phyloP scores from a whole-genome alignment of 495 filamentous ascomycete species.

The Aspergillus steynii region DNA sequence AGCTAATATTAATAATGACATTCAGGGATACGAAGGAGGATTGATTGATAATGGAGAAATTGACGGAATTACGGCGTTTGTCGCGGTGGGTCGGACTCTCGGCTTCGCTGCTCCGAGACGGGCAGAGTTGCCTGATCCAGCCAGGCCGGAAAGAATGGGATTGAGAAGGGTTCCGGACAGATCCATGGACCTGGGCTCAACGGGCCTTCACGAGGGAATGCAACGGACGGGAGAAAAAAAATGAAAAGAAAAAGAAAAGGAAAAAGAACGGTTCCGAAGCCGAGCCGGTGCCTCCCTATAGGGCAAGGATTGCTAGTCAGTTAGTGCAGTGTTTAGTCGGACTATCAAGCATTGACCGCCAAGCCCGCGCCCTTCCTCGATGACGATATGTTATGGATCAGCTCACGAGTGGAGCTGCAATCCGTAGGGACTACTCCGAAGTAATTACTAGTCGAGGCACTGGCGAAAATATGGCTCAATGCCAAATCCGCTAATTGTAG shows the following conservation, averaged over 20 bases:
- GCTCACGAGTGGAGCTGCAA: constrained; percentile 5
- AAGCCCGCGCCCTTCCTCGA: constrained; percentile 6
- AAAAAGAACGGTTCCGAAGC: not conserved
- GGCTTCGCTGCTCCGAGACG: constrained; percentile 16
- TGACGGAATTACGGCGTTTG: constrained; percentile 17
- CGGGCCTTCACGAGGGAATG: not conserved
- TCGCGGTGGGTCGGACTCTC: constrained; percentile 7
- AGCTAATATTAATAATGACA: not conserved
- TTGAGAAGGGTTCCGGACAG: not conserved
- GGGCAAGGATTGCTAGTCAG: constrained; percentile 13
- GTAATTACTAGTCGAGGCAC: not conserved
- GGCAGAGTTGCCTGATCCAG: constrained; percentile 23
- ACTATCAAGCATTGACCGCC: constrained; percentile 22
- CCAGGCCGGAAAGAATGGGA: not conserved
- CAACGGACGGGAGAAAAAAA: not conserved
- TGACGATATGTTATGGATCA: constrained; percentile 12
- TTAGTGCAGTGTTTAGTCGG: constrained; percentile 4
- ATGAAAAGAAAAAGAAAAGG: not conserved
- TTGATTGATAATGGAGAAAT: not conserved
- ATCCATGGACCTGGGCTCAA: not conserved
- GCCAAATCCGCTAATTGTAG: not conserved
- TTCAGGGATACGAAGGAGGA: too few relatives aligned
- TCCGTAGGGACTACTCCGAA: too few relatives aligned
- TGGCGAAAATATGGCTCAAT: not conserved
- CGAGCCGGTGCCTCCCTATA: constrained; percentile 21